A percentile compares a stretch with the other conserved stretches of the same genome.
phyloP scores from a whole-genome alignment of 306 rosid genomes.

The Pterocarpus santalinus region DNA sequence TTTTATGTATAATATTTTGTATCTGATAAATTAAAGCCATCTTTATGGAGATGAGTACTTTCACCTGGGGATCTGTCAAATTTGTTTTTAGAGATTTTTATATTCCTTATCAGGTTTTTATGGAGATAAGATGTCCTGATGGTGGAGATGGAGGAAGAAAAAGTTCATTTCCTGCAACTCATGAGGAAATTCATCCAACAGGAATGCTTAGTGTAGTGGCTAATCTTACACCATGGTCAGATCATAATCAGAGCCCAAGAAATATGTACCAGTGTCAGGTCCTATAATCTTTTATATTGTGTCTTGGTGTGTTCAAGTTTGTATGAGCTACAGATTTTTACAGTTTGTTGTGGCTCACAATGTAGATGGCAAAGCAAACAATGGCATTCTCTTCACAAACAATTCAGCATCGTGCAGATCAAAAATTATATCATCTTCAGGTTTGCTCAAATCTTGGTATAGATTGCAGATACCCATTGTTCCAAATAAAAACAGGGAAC shows the following conservation, averaged over 20 bases:
- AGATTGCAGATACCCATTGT: conserved; percentile 14
- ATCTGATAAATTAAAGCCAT: conserved; percentile 17
- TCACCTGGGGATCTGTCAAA: conserved; percentile 7
- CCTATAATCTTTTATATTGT: conserved; percentile 15
- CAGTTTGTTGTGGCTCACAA: conserved; percentile 28
- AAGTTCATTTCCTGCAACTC: conserved; percentile 85
- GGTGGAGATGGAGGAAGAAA: conserved; percentile 96
- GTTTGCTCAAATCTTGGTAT: conserved; percentile 55
- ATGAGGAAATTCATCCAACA: conserved; percentile 98
- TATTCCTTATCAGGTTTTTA: conserved; percentile 66
- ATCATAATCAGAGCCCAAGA: conserved; percentile 98
- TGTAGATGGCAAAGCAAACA: conserved; percentile 98
- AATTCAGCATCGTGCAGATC: conserved; percentile 86
- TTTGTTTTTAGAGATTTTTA: not conserved
- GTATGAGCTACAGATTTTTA: conserved; percentile 25
- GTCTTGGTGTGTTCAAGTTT: conserved; percentile 26
- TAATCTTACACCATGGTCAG: conserved; percentile 97
- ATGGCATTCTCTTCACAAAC: conserved; percentile 94
- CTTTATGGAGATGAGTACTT: conserved; percentile 8
- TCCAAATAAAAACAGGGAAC: conserved; percentile 1
- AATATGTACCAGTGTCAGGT: conserved; percentile 99
- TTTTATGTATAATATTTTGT: conserved; percentile 6
- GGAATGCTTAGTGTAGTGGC: conserved; percentile 97
- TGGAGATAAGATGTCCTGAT: conserved; percentile 97
- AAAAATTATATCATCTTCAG: conserved; percentile 95